Percentiles rank a stretch among this genome's conserved stretches.
These are phyloP conservation scores for Aspergillus carbonarius DNA, from an alignment of 2,329 filamentous ascomycete genomes.

Conservation along the genomic window DNA sequence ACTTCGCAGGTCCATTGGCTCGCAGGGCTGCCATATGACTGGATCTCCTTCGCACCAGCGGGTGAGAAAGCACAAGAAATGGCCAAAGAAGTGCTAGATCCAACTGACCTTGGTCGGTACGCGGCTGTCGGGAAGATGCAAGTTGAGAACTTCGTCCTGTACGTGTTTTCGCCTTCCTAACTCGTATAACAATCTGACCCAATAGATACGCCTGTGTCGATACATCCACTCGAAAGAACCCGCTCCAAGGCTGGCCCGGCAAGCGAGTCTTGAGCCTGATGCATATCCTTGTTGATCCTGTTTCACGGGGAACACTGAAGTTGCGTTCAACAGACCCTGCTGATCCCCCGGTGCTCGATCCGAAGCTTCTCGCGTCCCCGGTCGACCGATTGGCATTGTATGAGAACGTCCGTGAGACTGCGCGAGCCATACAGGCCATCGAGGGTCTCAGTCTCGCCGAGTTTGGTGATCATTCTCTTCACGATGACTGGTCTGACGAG, in stretches of 20 bases:
- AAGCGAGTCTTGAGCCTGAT: background rate
- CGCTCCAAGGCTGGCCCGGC: background rate
- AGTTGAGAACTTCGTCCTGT: background rate
- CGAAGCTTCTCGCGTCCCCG: background rate
- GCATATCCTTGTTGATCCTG: background rate
- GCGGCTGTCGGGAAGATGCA: background rate
- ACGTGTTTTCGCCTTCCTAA: background rate
- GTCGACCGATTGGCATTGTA: conserved; percentile 1
- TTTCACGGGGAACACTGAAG: background rate
- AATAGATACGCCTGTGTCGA: background rate
- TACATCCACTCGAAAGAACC: background rate
- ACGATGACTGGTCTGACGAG: background rate
- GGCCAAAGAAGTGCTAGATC: background rate
- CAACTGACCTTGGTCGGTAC: background rate
- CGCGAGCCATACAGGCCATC: background rate
- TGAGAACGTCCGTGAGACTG: background rate
- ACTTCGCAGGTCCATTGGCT: background rate
- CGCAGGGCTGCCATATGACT: conserved; percentile 1
- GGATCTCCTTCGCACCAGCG: conserved; percentile 1
- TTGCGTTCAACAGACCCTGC: background rate
- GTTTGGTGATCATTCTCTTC: background rate
- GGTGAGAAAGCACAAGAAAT: background rate
- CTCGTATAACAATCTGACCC: no score
- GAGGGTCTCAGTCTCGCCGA: background rate
- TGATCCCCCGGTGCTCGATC: background rate